These are phyloP conservation scores for Aegilops tauschii DNA, from an alignment of 176 grass and related monocot genomes.

Conservation along the genomic window DNA sequence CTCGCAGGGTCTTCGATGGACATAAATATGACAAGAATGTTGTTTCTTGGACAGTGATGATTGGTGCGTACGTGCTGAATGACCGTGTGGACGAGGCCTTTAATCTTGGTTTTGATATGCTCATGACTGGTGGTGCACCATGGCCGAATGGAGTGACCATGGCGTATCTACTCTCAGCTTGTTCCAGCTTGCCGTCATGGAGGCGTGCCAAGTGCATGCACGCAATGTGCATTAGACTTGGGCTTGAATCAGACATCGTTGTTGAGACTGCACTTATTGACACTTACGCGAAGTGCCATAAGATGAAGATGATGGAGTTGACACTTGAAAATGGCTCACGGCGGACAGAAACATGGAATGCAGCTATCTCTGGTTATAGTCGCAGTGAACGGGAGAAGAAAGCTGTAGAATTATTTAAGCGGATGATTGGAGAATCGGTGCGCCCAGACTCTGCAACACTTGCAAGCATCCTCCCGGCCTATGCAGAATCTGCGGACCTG, in stretches of 20 bases:
- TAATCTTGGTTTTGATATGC: conserved; percentile 47
- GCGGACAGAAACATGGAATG: conserved; percentile 65
- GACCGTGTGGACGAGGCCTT: conserved; percentile 21
- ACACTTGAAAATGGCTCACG: conserved; percentile 39
- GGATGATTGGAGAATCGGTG: conserved; percentile 52
- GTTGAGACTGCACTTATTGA: conserved; percentile 61
- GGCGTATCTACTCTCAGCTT: conserved; percentile 52
- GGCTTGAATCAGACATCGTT: conserved; percentile 41
- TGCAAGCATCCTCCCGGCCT: conserved; percentile 55
- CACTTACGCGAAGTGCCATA: conserved; percentile 42
- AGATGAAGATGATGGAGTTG: conserved; percentile 17
- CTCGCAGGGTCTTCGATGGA: conserved; percentile 42
- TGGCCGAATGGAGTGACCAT: conserved; percentile 70
- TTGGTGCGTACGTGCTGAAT: conserved; percentile 41
- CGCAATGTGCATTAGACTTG: conserved; percentile 44
- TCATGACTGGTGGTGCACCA: conserved; percentile 15
- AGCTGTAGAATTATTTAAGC: conserved; percentile 48
- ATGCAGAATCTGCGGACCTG: conserved; percentile 44
- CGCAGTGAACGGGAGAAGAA: neutral
- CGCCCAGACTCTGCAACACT: conserved; percentile 47
- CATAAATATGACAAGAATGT: conserved; percentile 43
- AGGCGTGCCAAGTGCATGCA: conserved; percentile 46
- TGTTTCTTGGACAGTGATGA: conserved; percentile 66
- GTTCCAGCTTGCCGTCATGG: conserved; percentile 21
- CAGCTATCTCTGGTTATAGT: conserved; percentile 53